Conservation (phyloP, 352 stramenopile genomes). For the Phytophthora pistaciae region DNA sequence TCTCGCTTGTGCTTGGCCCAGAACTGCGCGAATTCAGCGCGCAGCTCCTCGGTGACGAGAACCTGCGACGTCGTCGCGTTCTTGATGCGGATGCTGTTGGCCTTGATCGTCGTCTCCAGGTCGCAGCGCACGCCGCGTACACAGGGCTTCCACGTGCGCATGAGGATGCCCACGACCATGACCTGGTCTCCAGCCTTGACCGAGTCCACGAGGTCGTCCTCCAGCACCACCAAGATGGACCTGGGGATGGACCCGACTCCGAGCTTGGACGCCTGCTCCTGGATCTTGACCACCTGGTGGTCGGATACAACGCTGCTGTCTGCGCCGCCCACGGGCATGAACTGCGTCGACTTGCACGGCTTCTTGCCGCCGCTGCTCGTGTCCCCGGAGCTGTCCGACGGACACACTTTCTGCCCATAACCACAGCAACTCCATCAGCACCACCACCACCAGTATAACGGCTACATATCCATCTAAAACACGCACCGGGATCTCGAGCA, state of each 20-base stretch:
- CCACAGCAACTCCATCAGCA: background rate
- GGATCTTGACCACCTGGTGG: constrained; percentile 96
- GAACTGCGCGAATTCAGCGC: constrained; percentile 93
- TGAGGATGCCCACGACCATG: constrained; percentile 91
- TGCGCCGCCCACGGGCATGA: constrained; percentile 55
- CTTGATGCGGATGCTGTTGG: constrained; percentile 77
- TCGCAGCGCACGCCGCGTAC: constrained; percentile 89
- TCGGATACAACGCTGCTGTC: constrained; percentile 67
- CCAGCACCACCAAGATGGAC: constrained; percentile 95
- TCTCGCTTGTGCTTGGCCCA: constrained; percentile 73
- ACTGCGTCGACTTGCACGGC: constrained; percentile 86
- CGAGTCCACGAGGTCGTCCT: constrained; percentile 86
- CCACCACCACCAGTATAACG: background rate
- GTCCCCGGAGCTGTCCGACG: constrained; percentile 42
- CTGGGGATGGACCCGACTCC: constrained; percentile 93
- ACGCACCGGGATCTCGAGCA: constrained; percentile 78
- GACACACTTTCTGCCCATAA: constrained; percentile 56
- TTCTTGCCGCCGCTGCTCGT: constrained; percentile 52
- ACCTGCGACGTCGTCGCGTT: constrained; percentile 72
- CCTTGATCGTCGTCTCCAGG: constrained; percentile 88
- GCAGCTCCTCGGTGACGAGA: constrained; percentile 82
- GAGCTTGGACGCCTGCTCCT: constrained; percentile 95
- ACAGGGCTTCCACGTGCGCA: constrained; percentile 93
- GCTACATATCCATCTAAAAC: background rate
- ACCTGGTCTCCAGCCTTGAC: constrained; percentile 98